Base-by-base conservation (phyloP, 2,329 filamentous ascomycete genomes). In the Alternaria infectoria region DNA sequence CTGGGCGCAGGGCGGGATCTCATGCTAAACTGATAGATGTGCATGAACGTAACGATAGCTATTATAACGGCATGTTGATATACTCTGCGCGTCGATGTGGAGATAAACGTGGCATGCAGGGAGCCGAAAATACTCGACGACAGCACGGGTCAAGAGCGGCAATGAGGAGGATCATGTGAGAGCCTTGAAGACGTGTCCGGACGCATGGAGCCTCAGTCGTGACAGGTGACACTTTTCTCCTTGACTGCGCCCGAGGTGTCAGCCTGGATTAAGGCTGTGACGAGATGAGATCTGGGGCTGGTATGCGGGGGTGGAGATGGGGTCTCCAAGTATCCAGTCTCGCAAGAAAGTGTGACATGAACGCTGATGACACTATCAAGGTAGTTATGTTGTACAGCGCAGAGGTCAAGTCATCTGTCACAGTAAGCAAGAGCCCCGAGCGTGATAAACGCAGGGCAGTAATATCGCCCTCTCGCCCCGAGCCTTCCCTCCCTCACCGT, bases 401-500 rank as follows among this genome's bases (percentile, higher is more conserved):
- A 30, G 7, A 4, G 2, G 19, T 15, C 13, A 25, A 40, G 49
- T 52, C 49, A 40, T 52, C 49, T 36, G 49, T 23, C 19, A 15
- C 19, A 40, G 30, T 52, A 52, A 52, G 49, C 49, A 25, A 23
- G 23, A 21, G 36, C 36, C 13, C 19, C 21, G 30, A 52, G 49
- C 30, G 21, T 32, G 49, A 6, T 36, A 40, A 40, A 52, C 4
- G 13, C 30, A 40, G n/a, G 49, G 49, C 30, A 32, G 23, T 52
- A 36, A 23, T 52, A n/a, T 40, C 7, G 17, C 21, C 36, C 13
- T 52, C n/a, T 54, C 62, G 62, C 46, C 43, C 63, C 59, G 55
- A 62, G 54, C 62, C 54, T 61, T 54, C 50, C 50, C 57, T 59
- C 58, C 62, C 62, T 64, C 51, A 65, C 63, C 63, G 63, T 59